phyloP scores from a whole-genome alignment of 1,284 basidiomycete species.

The Trametes sp. region DNA sequence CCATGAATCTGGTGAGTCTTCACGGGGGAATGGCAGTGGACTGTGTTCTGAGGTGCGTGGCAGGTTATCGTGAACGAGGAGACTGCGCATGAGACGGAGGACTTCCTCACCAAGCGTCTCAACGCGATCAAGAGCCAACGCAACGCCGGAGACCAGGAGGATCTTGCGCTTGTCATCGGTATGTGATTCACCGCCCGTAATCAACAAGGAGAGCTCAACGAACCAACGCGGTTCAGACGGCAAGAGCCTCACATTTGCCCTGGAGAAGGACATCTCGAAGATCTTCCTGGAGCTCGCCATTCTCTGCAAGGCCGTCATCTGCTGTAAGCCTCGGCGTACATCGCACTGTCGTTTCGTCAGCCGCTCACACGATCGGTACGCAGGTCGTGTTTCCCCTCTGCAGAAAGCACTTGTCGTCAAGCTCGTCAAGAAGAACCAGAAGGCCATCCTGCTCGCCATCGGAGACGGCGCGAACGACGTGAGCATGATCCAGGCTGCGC shows the following conservation, averaged over 20 bases:
- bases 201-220: no score
- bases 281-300: conserved; percentile 95
- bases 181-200: no score
- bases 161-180: conserved; percentile 96
- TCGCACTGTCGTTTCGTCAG: not conserved
- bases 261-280: conserved; percentile 92
- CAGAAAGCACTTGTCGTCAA: conserved; percentile 99
- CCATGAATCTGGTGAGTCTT: conserved; percentile 90
- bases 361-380: conserved; percentile 5
- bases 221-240: conserved; percentile 81
- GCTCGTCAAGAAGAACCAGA: conserved; percentile 96
- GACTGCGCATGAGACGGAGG: conserved; percentile 81
- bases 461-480: conserved; percentile 98
- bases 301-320: conserved; percentile 98
- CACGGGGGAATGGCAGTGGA: not conserved
- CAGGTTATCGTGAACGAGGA: conserved; percentile 92
- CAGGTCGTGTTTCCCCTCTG: conserved; percentile 95
- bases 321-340: conserved; percentile 67
- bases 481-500: conserved; percentile 96
- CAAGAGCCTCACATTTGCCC: conserved; percentile 91
- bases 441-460: conserved; percentile 92
- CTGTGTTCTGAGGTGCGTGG: not conserved
- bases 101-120: conserved; percentile 89
- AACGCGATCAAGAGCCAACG: conserved; percentile 94
- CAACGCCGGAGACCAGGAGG: conserved; percentile 90